Evolutionary conservation across 2,329 filamentous ascomycete species (phyloP).

Genomic region (Aspergillus neotritici): DNA sequence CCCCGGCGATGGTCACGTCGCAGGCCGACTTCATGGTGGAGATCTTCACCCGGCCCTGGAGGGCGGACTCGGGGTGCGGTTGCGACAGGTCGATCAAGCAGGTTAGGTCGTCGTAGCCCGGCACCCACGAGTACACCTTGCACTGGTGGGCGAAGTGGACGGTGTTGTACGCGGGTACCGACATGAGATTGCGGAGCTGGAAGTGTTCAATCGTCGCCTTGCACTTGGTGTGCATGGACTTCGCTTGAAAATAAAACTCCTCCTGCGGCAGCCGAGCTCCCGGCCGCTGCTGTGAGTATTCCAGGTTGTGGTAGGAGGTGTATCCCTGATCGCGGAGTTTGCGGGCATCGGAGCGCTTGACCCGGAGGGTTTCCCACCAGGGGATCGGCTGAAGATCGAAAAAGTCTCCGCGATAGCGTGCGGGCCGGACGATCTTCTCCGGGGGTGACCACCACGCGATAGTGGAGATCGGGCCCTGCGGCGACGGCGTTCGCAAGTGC

Average conservation of each 20-base stretch:
- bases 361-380: conserved; percentile 33
- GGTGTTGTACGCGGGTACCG: conserved; percentile 50
- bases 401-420: conserved; percentile 19
- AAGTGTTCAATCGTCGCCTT: conserved; percentile 52
- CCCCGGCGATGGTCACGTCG: conserved; percentile 50
- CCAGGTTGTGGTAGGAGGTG: conserved; percentile 37
- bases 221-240: conserved; percentile 46
- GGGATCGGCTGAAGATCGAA: conserved; percentile 41
- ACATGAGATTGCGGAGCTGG: conserved; percentile 55
- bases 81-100: conserved; percentile 47
- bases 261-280: conserved; percentile 31
- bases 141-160: conserved; percentile 49
- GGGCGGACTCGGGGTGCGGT: conserved; percentile 32
- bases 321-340: conserved; percentile 38
- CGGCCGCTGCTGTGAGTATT: conserved; percentile 21
- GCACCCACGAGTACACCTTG: conserved; percentile 47
- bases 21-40: conserved; percentile 49
- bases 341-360: conserved; percentile 34
- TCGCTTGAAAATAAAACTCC: conserved; percentile 46
- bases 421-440: conserved; percentile 28
- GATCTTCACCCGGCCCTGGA: conserved; percentile 40
- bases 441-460: conserved; percentile 34
- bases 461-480: conserved; percentile 27
- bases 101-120: conserved; percentile 37
- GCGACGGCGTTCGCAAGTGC: conserved; percentile 12